Percentiles rank a stretch among this genome's conserved stretches.
These are phyloP conservation scores for Astragalus membranaceus DNA, from an alignment of 306 rosid genomes.

Conservation along the genomic window DNA sequence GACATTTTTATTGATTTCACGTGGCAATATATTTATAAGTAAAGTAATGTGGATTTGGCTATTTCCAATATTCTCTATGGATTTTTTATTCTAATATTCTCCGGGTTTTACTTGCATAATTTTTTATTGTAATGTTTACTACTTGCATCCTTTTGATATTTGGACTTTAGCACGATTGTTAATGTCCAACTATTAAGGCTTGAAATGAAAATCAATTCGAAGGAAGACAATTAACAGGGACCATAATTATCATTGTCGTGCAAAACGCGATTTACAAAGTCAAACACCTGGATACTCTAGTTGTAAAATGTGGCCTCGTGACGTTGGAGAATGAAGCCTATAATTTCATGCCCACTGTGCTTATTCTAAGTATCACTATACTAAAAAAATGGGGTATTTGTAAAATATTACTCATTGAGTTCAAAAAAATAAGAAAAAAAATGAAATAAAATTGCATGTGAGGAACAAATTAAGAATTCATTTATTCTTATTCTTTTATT, in stretches of 20 bases:
- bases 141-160: conserved; percentile 5
- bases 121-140: not conserved
- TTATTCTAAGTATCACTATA: no score
- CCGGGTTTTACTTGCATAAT: conserved; percentile 20
- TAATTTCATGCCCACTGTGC: not conserved
- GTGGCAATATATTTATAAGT: conserved; percentile 8
- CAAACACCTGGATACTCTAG: conserved; percentile 17
- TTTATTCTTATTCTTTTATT: no score
- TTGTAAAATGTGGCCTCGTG: not conserved
- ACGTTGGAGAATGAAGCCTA: not conserved
- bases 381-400: no score
- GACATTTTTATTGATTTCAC: conserved; percentile 35
- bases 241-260: conserved; percentile 31
- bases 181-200: conserved; percentile 6
- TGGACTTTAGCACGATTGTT: conserved; percentile 17
- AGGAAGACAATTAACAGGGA: conserved; percentile 13
- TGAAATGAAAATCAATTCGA: not conserved
- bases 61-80: conserved; percentile 31
- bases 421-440: no score
- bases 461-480: no score
- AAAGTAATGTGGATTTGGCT: not conserved
- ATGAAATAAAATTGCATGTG: no score
- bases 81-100: conserved; percentile 21
- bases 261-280: conserved; percentile 22
- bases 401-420: no score